Evolutionary conservation across 2,329 filamentous ascomycete genomes (phyloP).

Genomic region (Penicillium sp.): DNA sequence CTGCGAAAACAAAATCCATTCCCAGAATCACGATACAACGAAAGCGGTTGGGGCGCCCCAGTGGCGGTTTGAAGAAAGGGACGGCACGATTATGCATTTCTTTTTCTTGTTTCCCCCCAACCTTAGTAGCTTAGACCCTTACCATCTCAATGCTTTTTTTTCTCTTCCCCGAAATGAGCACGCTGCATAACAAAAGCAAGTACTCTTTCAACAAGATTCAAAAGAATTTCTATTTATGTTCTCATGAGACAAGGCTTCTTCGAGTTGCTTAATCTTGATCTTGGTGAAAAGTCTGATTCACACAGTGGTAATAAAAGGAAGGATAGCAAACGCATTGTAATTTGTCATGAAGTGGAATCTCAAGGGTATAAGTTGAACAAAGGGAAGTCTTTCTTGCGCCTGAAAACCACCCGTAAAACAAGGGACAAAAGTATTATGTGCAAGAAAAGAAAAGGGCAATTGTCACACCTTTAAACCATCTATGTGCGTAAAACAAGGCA

Average conservation of each 20-base stretch:
- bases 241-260: neutral
- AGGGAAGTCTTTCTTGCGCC: neutral
- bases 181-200: conserved; percentile 19
- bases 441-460: neutral
- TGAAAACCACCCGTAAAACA: neutral
- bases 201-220: conserved; percentile 22
- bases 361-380: neutral
- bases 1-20: conserved; percentile 24
- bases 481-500: neutral
- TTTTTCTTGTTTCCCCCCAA: conserved; percentile 27
- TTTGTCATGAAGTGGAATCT: neutral
- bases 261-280: neutral
- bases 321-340: neutral
- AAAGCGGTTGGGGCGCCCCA: conserved; percentile 30
- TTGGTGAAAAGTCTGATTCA: neutral
- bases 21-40: conserved; percentile 38
- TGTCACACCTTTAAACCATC: neutral
- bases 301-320: neutral
- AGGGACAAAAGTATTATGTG: neutral
- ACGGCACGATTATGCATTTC: conserved; percentile 36
- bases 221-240: neutral
- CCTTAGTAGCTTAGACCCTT: conserved; percentile 30
- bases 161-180: conserved; percentile 20
- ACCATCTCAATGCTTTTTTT: conserved; percentile 27
- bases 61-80: conserved; percentile 30